Evolutionary conservation across 176 grass and related monocot genomes (phyloP), one percentile per base, ranked within the genome.

Genomic region (Aegilops tauschii): DNA sequence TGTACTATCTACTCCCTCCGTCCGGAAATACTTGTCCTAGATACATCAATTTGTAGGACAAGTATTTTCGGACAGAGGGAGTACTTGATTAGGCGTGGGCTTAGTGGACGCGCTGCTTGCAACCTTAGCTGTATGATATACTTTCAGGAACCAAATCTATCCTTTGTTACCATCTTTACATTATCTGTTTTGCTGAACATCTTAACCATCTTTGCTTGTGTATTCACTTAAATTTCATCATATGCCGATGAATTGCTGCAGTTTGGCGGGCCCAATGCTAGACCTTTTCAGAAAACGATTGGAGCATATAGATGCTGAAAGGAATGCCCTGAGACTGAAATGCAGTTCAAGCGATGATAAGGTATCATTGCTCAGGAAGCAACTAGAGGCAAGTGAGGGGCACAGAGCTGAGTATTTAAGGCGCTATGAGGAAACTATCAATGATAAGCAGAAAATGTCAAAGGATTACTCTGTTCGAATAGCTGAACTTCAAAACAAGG

Each of bases 371-470:
- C 92, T 99, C 23, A 94, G 87, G 65, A 96, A 88, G 78, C 97
- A 94, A 83, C 92, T 99, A 13, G 92, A 96, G 76, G 88, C 97
- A 85, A 96, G 92, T 61, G 97, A 99, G 85, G 78, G 25, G 25
- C 94, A 99, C 40, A 90, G 90, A 80, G 85, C 87, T 78, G 92
- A 99, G 83, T 99, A 99, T 76, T 74, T 96, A 86, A 93, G 83
- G 44, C 94, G 94, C 52, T 99, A 94, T 14, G 97, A 99, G 89
- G 97, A 99, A 85, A 88, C 86, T 37, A 82, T 96, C 44, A 89
- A 88, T 77, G 97, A 99, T 90, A 99, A 99, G 83, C 94, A 99
- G 85, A 99, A 88, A 79, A 92, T 96, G 80, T 94, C 94, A 1
- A 99, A 90, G 68, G 97, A 99, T 71, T 96, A 99, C 76, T 85